Evolutionary conservation across 495 filamentous ascomycete species (phyloP), one percentile per base, ranked within the genome.

Genomic region (Entonaema liquescens): DNA sequence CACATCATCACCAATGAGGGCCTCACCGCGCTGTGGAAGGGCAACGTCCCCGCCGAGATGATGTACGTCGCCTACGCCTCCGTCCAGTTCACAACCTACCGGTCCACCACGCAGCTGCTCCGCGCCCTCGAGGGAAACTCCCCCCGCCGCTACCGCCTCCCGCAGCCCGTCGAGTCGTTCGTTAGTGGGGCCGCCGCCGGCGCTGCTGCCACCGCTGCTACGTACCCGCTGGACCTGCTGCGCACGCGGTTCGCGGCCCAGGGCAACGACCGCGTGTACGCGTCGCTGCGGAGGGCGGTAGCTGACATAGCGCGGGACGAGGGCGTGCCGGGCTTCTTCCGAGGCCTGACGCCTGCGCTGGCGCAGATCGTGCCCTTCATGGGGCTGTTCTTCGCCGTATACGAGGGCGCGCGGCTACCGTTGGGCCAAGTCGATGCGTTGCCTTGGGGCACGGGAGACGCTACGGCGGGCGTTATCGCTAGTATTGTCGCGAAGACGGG

Each of bases 221-320:
- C 96, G 35, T 98, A 98, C 81, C 95, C 95, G 9, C 87, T 98
- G 26, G 95, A 99, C 81, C 85, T 99, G 5, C 88, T 99, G 3
- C 90, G 95, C 52, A 99, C 95, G 31, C 89, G 95, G 2, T 99
- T 99, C 80, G 95, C 95, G 5, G 96, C 96, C 0, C 94, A 97
- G 78, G 96, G 95, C 25, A 87, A 85, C n/a, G 89, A 95, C 40
- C 88, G 85, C 44, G 86, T 98, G 2, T 98, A 99, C 80, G 54
- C 79, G 7, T 91, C 88, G 2, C 81, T 99, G 12, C 57, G 81
- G 19, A 80, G 85, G 5, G 92, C 92, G 0, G 77, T 98, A 1
- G 72, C 74, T 2, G 88, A 94, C 29, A 98, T 99, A 68, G 79
- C 79, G n/a, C 83, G 80, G 2, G 81, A 90, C 50, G 95, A 99